A percentile compares a stretch with the other conserved stretches of the same genome.
Evolutionary conservation across 495 filamentous ascomycete genomes (phyloP).

Genomic region (Penicillium maclennaniae): DNA sequence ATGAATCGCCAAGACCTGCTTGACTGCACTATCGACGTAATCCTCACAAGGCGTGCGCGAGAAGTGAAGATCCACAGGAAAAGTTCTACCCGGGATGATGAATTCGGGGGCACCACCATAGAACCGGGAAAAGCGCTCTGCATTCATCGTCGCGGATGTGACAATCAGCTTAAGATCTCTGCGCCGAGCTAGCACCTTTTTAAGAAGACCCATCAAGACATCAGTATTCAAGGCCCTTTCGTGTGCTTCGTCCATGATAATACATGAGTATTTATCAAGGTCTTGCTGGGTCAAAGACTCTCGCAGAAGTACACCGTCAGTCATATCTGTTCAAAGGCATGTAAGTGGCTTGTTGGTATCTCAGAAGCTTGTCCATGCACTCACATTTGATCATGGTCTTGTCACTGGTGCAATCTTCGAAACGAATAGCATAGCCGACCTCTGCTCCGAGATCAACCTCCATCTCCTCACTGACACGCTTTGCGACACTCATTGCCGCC

Average conservation of each 20-base stretch:
- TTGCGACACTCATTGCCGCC: slow-evolving; percentile 97
- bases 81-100: slow-evolving; percentile 93
- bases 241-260: slow-evolving; percentile 99
- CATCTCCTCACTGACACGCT: slow-evolving; percentile 99
- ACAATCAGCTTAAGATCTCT: slow-evolving; percentile 96
- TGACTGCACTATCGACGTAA: slow-evolving; percentile 95
- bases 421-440: slow-evolving; percentile 97
- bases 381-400: slow-evolving; percentile 89
- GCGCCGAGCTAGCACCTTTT: slow-evolving; percentile 87
- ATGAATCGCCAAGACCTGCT: slow-evolving; percentile 96
- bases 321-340: slow-evolving; percentile 65
- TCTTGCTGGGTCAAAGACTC: slow-evolving; percentile 90
- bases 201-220: slow-evolving; percentile 94
- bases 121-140: slow-evolving; percentile 92
- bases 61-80: slow-evolving; percentile 95
- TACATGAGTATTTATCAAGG: slow-evolving; percentile 93
- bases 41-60: slow-evolving; percentile 94
- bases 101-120: slow-evolving; percentile 98
- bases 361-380: slow-evolving; percentile 9
- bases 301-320: slow-evolving; percentile 90
- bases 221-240: slow-evolving; percentile 96
- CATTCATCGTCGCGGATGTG: slow-evolving; percentile 98
- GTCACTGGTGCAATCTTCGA: slow-evolving; percentile 95
- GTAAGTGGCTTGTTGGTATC: slow-evolving; percentile 16
- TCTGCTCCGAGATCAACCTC: slow-evolving; percentile 84